phyloP scores from a whole-genome alignment of 805 yeast species.

The Sugiyamaella valdiviana region DNA sequence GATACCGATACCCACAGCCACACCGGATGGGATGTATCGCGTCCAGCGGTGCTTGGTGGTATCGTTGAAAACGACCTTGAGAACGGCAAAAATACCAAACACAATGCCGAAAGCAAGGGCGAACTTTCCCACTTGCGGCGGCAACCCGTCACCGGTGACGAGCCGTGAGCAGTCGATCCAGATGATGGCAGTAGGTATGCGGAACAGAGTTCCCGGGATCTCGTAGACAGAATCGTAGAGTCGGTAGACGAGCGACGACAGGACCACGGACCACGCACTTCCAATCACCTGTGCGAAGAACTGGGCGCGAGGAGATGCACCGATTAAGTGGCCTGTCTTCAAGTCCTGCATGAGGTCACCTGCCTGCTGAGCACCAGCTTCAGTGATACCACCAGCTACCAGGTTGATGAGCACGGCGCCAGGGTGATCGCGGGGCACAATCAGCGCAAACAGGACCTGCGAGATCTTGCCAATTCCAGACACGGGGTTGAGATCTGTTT shows the following conservation, averaged over 20 bases:
- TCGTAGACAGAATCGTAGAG: slow-evolving; percentile 76
- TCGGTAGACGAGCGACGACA: slow-evolving; percentile 76
- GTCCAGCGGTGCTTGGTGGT: slow-evolving; percentile 17
- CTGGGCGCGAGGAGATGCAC: slow-evolving; percentile 90
- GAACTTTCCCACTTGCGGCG: slow-evolving; percentile 64
- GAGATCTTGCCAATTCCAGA: slow-evolving; percentile 94
- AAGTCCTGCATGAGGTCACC: slow-evolving; percentile 97
- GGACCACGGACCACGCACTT: slow-evolving; percentile 71
- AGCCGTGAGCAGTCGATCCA: slow-evolving; percentile 96
- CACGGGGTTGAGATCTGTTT: slow-evolving; percentile 94
- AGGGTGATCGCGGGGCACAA: slow-evolving; percentile 68
- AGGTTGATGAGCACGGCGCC: slow-evolving; percentile 78
- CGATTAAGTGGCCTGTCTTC: slow-evolving; percentile 86
- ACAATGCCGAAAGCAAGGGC: slow-evolving; percentile 65
- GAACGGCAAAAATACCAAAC: slow-evolving; percentile 51
- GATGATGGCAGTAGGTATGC: slow-evolving; percentile 91
- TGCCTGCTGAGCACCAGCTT: slow-evolving; percentile 98
- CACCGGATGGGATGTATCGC: slow-evolving; percentile 79
- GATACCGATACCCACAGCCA: slow-evolving; percentile 95
- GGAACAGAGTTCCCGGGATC: slow-evolving; percentile 73
- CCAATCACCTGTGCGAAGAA: slow-evolving; percentile 87
- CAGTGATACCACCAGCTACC: slow-evolving; percentile 95
- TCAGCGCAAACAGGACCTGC: slow-evolving; percentile 77
- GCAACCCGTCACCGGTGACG: slow-evolving; percentile 86
- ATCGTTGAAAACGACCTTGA: slow-evolving; percentile 32